Base-by-base conservation (phyloP, 495 filamentous ascomycete species). In the Podospora anserina region DNA sequence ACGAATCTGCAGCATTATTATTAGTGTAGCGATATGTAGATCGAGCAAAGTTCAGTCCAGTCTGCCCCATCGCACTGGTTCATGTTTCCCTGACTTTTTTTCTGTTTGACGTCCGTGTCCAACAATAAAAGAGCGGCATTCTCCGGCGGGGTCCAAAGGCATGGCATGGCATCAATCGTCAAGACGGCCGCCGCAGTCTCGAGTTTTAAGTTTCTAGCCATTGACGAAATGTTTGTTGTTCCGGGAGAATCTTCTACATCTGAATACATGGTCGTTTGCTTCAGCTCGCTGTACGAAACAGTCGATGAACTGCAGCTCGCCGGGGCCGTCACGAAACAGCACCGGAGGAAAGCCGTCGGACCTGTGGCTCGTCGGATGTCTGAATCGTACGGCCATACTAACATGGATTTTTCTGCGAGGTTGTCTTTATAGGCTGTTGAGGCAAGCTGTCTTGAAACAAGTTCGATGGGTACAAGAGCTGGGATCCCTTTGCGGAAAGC, bases 371-470 rank as follows among this genome's bases (percentile, higher is more conserved):
- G 53, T 27, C 65, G 34, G 65, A 18, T 64, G 62, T 63, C 53
- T 66, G 64, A 70, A 64, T 67, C 68, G 61, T 30, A 63, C 59
- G 23, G 55, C n/a, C 11, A 58, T 58, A 19, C 1, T 58, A 58
- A 20, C 55, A 58, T 58, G 55, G n/a, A 58, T 58, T 5, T 18
- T 26, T 58, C n/a, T 19, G 5, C 13, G n/a, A 49, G n/a, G 15
- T 58, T 20, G 55, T 58, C n/a, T 58, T 7, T 58, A 58, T 58
- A 26, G 16, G 55, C 55, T 69, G 63, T 63, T 63, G 63, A 32
- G 63, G 13, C 18, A 27, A 58, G 39, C 2, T 20, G 13, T 4
- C 18, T 61, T 57, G 64, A 69, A 69, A 69, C 63, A 54, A 5
- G 28, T 23, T 19, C 23, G 61, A 32, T 53, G 4, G 13, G 34